These are phyloP conservation scores for Citrullus mucosospermus DNA, from an alignment of 306 rosid genomes.

Conservation along the genomic window DNA sequence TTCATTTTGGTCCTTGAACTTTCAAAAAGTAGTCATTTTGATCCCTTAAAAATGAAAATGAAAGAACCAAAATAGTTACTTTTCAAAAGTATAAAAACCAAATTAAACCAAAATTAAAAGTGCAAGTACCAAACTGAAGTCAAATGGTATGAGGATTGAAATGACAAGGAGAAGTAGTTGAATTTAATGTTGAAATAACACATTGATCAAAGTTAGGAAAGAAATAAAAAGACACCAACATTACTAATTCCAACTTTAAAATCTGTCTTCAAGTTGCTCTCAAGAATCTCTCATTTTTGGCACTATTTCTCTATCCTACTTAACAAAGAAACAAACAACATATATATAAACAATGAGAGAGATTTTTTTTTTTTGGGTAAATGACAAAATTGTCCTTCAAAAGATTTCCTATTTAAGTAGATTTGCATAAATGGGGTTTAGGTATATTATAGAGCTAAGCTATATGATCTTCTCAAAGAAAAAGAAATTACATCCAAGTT, in stretches of 20 bases:
- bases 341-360: background rate
- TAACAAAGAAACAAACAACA: too few relatives aligned
- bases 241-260: background rate
- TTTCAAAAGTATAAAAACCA: too few relatives aligned
- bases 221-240: background rate
- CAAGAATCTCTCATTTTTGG: background rate
- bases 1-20: too few relatives aligned
- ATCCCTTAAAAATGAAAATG: too few relatives aligned
- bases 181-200: background rate
- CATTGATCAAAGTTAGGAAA: background rate
- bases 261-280: background rate
- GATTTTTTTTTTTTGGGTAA: background rate
- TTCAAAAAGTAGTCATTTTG: too few relatives aligned
- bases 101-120: too few relatives aligned
- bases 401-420: background rate
- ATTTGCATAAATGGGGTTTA: background rate
- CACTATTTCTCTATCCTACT: background rate
- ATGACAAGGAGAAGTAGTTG: background rate
- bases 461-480: background rate
- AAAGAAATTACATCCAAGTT: background rate
- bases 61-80: too few relatives aligned
- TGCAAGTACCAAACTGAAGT: too few relatives aligned
- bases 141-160: background rate
- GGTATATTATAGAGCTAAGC: background rate
- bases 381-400: background rate